Evolutionary conservation across 225 moss, liverwort and hornwort species (phyloP).

Genomic region (Anthoceros angustus): DNA sequence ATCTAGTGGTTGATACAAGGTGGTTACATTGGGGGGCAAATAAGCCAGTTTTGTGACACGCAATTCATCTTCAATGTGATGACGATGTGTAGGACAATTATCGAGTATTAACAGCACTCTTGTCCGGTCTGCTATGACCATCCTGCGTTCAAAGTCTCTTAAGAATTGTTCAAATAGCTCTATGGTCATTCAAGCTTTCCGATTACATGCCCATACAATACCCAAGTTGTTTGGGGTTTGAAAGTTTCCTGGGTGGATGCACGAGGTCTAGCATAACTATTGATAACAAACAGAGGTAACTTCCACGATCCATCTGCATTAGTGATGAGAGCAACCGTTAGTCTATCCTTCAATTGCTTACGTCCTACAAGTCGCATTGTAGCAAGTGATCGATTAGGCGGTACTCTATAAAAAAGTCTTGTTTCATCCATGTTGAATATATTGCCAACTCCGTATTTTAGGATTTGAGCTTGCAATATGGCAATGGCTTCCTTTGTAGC

Average conservation of each 20-base stretch:
- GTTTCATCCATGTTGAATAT: slow-evolving; percentile 29
- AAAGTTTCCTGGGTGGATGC: slow-evolving; percentile 16
- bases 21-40: slow-evolving; percentile 15
- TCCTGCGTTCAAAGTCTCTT: slow-evolving; percentile 20
- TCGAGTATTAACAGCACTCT: slow-evolving; percentile 23
- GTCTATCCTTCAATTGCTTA: slow-evolving; percentile 14
- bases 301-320: slow-evolving; percentile 30
- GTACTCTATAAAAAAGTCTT: slow-evolving; percentile 15
- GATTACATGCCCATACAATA: slow-evolving; percentile 16
- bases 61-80: slow-evolving; percentile 13
- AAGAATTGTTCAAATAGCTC: slow-evolving; percentile 18
- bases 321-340: slow-evolving; percentile 18
- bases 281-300: slow-evolving; percentile 19
- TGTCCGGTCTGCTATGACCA: slow-evolving; percentile 15
- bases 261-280: slow-evolving; percentile 14
- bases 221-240: slow-evolving; percentile 18
- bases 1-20: slow-evolving; percentile 14
- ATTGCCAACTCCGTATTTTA: slow-evolving; percentile 12
- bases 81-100: slow-evolving; percentile 12
- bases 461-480: slow-evolving; percentile 14
- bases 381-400: slow-evolving; percentile 20
- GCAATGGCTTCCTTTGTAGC: slow-evolving; percentile 12
- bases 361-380: slow-evolving; percentile 7
- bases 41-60: slow-evolving; percentile 9
- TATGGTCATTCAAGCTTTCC: slow-evolving; percentile 18